Evolutionary conservation across 1,139 yeast species (phyloP).

Genomic region (Sugiyamaella sp.): DNA sequence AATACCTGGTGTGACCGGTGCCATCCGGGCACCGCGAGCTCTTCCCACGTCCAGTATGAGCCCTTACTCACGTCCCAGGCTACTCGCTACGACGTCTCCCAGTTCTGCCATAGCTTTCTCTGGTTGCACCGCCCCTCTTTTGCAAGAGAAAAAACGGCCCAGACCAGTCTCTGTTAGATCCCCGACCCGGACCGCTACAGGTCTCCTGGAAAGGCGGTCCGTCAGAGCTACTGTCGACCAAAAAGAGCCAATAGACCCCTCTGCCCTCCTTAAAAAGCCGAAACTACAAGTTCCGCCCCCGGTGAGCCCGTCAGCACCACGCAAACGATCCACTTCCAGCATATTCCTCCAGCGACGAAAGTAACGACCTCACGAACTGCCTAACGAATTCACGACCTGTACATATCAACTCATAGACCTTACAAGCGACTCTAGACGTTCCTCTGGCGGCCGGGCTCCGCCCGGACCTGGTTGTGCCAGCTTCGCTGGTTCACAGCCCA

Average conservation of each 20-base stretch:
- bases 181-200: not conserved
- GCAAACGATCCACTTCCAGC: conserved; percentile 10
- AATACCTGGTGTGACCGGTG: not conserved
- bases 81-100: no score
- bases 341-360: conserved; percentile 11
- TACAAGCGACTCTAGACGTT: not conserved
- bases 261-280: conserved; percentile 3
- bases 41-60: conserved; percentile 2
- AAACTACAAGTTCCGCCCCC: not conserved
- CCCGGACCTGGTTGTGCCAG: not conserved
- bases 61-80: no score
- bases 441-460: not conserved
- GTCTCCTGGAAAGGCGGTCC: not conserved
- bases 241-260: not conserved
- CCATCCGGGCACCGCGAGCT: conserved; percentile 10
- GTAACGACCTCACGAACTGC: conserved; percentile 12
- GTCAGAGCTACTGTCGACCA: not conserved
- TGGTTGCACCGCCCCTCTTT: no score
- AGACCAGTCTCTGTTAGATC: no score
- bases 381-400: conserved; percentile 1
- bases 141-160: not conserved
- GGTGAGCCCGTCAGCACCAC: not conserved
- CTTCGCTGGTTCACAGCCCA: not conserved
- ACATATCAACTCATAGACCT: not conserved
- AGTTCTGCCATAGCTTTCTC: no score